Conservation (phyloP, 805 yeast genomes). For the Candida ascalaphidarum region DNA sequence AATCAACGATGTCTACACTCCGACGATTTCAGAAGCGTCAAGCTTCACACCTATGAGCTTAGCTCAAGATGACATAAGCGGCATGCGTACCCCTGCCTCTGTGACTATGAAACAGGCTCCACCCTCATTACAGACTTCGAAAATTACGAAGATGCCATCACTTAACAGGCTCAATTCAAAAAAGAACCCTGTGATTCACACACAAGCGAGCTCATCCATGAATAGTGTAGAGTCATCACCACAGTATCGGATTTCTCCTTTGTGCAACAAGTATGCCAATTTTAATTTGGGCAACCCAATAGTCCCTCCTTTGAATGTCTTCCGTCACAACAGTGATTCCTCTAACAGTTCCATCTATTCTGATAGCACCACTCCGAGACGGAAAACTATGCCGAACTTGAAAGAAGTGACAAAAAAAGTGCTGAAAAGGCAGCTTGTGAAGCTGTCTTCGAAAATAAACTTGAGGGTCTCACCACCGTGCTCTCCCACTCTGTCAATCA, state of each 20-base stretch:
- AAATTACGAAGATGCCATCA: slow-evolving; percentile 10
- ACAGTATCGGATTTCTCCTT: slow-evolving; percentile 10
- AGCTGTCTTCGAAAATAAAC: neutral
- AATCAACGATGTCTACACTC: slow-evolving; percentile 10
- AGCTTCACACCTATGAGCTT: slow-evolving; percentile 10
- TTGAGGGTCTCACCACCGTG: slow-evolving; percentile 1
- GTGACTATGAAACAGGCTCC: slow-evolving; percentile 2
- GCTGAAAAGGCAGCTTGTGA: neutral
- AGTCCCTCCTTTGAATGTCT: slow-evolving; percentile 14
- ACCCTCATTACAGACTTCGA: slow-evolving; percentile 4
- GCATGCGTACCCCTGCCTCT: slow-evolving; percentile 3
- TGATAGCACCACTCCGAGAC: slow-evolving; percentile 5
- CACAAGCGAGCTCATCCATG: slow-evolving; percentile 3
- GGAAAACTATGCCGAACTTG: slow-evolving; percentile 8
- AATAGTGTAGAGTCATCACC: slow-evolving; percentile 5
- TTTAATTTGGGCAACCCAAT: slow-evolving; percentile 8
- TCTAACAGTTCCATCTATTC: slow-evolving; percentile 4
- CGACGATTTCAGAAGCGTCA: slow-evolving; percentile 10
- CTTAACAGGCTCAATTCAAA: slow-evolving; percentile 9
- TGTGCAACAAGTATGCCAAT: slow-evolving; percentile 12
- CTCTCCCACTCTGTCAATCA: neutral
- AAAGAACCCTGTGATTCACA: slow-evolving; percentile 9
- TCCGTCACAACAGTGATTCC: slow-evolving; percentile 17
- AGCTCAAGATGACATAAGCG: slow-evolving; percentile 1
- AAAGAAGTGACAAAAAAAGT: slow-evolving; percentile 2